A percentile compares a stretch with the other conserved stretches of the same genome.
Conservation (phyloP, 2,329 filamentous ascomycete genomes). For the Westerdykella sp. region DNA sequence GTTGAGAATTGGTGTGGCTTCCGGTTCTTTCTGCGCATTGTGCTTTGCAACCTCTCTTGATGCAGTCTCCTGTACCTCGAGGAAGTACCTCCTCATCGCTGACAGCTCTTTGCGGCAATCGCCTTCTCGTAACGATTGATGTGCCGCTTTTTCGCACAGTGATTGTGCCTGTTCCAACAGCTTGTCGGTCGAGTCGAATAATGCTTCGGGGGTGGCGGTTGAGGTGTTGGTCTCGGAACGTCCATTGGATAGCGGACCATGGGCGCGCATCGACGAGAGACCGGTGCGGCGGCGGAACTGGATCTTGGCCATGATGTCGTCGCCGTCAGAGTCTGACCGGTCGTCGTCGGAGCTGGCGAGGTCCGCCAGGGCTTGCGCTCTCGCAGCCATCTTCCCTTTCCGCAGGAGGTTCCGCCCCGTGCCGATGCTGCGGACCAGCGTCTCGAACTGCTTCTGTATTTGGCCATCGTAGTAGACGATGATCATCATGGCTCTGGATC, state of each 20-base stretch:
- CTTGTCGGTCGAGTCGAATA: constrained; percentile 65
- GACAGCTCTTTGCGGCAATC: constrained; percentile 73
- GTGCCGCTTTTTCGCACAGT: constrained; percentile 78
- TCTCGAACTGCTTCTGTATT: constrained; percentile 75
- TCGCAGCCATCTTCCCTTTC: constrained; percentile 79
- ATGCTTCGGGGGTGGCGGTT: constrained; percentile 15
- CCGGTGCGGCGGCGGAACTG: constrained; percentile 30
- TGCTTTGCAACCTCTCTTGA: constrained; percentile 34
- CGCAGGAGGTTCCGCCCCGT: constrained; percentile 75
- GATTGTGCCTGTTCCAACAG: constrained; percentile 72
- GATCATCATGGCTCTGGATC: constrained; percentile 64
- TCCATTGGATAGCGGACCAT: constrained; percentile 2
- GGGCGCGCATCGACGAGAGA: constrained; percentile 28
- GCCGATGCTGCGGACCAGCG: constrained; percentile 74
- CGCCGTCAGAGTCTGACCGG: constrained; percentile 18
- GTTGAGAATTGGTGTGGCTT: neutral
- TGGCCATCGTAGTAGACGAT: constrained; percentile 91
- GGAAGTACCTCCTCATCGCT: constrained; percentile 60
- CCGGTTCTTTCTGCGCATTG: constrained; percentile 13
- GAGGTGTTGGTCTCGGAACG: constrained; percentile 3
- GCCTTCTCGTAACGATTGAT: constrained; percentile 82
- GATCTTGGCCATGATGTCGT: constrained; percentile 29
- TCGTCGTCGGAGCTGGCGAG: constrained; percentile 27
- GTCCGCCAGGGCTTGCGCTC: constrained; percentile 50
- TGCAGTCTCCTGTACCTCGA: constrained; percentile 57